Percentiles rank a stretch among this genome's conserved stretches.
phyloP scores from a whole-genome alignment of 306 rosid species.

The Mimosa bimucronata region DNA sequence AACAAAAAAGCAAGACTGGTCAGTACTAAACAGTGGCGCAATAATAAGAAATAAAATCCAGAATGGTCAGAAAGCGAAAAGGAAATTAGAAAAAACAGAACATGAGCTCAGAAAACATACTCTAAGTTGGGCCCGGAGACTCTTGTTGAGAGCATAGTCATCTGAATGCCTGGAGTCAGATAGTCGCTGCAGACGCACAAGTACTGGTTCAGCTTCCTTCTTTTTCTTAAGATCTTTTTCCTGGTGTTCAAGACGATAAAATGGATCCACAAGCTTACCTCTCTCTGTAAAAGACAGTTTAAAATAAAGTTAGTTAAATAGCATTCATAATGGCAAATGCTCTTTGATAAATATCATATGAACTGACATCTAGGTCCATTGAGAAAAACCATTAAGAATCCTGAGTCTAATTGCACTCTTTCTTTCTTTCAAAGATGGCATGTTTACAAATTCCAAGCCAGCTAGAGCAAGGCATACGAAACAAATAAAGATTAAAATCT shows the following conservation, averaged over 20 bases:
- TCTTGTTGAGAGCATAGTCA: constrained; percentile 72
- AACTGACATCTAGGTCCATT: neutral
- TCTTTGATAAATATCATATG: neutral
- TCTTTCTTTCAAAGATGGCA: neutral
- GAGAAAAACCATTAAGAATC: constrained; percentile 9
- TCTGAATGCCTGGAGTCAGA: constrained; percentile 83
- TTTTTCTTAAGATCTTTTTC: constrained; percentile 82
- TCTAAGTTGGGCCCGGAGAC: constrained; percentile 79
- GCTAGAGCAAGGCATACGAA: neutral
- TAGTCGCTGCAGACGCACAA: constrained; percentile 75
- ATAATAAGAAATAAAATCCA: constrained; percentile 1
- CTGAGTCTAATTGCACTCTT: constrained; percentile 11
- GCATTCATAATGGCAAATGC: neutral
- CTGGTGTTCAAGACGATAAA: constrained; percentile 93
- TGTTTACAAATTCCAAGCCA: constrained; percentile 1
- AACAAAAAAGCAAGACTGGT: constrained; percentile 9
- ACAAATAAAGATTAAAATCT: constrained; percentile 4
- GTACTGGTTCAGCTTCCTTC: constrained; percentile 89
- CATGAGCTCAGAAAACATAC: constrained; percentile 49
- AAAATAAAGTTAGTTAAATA: neutral
- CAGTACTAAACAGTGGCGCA: neutral
- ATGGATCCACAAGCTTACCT: constrained; percentile 92
- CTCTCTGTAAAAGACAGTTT: constrained; percentile 50
- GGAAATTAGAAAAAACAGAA: constrained; percentile 10
- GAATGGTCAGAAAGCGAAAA: constrained; percentile 15